Evolutionary conservation across 495 filamentous ascomycete genomes (phyloP).

Genomic region (Wilcoxina mikolae): DNA sequence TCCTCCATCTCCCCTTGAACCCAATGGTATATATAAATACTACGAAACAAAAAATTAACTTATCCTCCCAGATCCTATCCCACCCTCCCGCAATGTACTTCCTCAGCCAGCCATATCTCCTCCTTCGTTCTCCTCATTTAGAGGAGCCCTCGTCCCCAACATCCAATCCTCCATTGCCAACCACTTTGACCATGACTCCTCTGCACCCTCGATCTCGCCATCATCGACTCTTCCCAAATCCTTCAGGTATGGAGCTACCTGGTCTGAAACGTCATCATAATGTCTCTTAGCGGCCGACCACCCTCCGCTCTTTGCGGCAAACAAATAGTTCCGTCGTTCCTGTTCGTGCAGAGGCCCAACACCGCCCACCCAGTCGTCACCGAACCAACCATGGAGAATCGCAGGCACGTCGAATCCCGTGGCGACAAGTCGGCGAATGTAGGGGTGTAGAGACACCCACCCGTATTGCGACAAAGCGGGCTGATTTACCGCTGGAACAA

Average conservation of each 20-base stretch:
- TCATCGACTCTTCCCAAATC: conserved; percentile 60
- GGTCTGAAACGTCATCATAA: conserved; percentile 69
- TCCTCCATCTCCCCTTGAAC: too few species aligned
- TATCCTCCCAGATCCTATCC: too few species aligned
- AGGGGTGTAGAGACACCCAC: conserved; percentile 69
- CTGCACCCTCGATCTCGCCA: conserved; percentile 68
- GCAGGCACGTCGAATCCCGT: conserved; percentile 79
- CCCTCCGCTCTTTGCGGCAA: conserved; percentile 78
- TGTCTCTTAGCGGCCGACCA: conserved; percentile 78
- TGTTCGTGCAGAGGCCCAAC: conserved; percentile 72
- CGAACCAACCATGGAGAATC: conserved; percentile 86
- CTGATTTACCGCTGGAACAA: conserved; percentile 16
- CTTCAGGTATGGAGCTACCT: conserved; percentile 73
- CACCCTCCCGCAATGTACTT: not conserved
- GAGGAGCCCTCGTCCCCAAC: conserved; percentile 45
- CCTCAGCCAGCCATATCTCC: not conserved
- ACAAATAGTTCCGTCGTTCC: conserved; percentile 86
- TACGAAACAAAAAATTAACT: too few species aligned
- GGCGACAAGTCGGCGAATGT: conserved; percentile 76
- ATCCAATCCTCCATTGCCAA: conserved; percentile 94
- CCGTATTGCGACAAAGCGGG: conserved; percentile 24
- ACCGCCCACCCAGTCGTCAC: conserved; percentile 71
- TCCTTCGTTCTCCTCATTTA: not conserved
- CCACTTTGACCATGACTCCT: conserved; percentile 73
- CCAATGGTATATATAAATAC: too few species aligned